Evolutionary conservation across 805 yeast species (phyloP), one percentile per base, ranked within the genome.

Genomic region (Diddensiella caesifluorescens): DNA sequence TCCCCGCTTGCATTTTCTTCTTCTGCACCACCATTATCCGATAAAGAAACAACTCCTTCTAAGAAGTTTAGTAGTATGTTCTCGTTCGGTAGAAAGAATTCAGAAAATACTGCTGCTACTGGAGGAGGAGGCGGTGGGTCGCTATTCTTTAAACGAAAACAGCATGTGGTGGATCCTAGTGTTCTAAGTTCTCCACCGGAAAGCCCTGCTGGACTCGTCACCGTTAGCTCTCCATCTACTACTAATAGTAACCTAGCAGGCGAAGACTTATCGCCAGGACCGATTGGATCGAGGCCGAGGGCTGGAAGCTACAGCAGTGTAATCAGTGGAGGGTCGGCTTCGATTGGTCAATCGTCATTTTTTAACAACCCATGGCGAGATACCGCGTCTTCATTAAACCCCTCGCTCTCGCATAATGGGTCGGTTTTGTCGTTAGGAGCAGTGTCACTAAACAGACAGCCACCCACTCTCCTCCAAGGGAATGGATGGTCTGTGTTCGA

Each of bases 231-330:
- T 19, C 15, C 32, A 7, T 13, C 32, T n/a, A 7, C 32, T 7
- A 7, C 7, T 13, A 29, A 13, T 13, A 29, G 12, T 29, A 13
- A 29, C 7, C 32, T 29, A 7, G 32, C 32, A 29, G n/a, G n/a
- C n/a, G 22, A 29, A 15, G 42, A 30, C n/a, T 15, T n/a, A n/a
- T n/a, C n/a, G n/a, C 34, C 20, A 30, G 48, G 40, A 1, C 47
- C 50, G 5, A 46, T 48, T 32, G 50, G 50, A 7, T 35, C 48
- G 4, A 37, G 47, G 15, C 40, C 49, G 3, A 32, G 56, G 16
- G 44, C 52, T 10, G 54, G 52, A 7, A 51, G 55, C 32, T 44
- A 40, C 27, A 38, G 43, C 22, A 37, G 42, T 26, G 35, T 31
- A 3, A 7, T 39, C 22, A 39, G 42, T 32, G 31, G 31, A n/a